Base-by-base conservation (phyloP, 306 rosid genomes). In the Aeschynomene evenia region DNA sequence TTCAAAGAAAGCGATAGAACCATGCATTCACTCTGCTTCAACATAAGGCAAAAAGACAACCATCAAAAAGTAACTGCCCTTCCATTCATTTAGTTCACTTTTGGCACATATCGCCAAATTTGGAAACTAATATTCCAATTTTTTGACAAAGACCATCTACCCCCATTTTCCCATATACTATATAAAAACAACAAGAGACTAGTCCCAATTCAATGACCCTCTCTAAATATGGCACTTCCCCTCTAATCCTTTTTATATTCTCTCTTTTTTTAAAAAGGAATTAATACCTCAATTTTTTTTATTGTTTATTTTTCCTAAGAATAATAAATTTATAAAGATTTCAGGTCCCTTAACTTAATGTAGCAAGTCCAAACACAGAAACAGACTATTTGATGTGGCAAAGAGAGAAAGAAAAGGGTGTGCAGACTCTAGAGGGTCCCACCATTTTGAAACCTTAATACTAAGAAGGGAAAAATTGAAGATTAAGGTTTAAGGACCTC, bases 1-100 rank as follows among this genome's bases (percentile, higher is more conserved):
- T 36, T 29, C 2, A 9, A 51, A 59, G 69, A 76, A 67, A 76
- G 75, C 36, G 70, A 67, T 68, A 50, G 80, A 67, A 59, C 49
- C 48, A 67, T 58, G 69, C 80, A 11, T 48, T 8, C 62, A 18
- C 50, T 11, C 67, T 65, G 9, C 66, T 46, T 66, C 23, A 45
- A 45, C 33, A 18, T 16, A 33, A 75, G 48, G 68, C 76, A 79
- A 61, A 73, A 53, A 4, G 72, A 73, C 83, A 79, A 67, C 4
- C 67, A 43, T 45, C 12, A 31, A 40, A 29, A 79, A 68, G 75
- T 6, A 67, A 79, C 75, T 50, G 48, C 67, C 54, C 26, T 66
- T 42, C 34, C 52, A 52, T 63, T 24, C 66, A 71, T 46, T 50
- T 40, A 48, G 15, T 39, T 28, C 55, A 43, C 50, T 61, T 79